Evolutionary conservation across 345 rosid species (phyloP).

Genomic region (Euphorbia peplus): DNA sequence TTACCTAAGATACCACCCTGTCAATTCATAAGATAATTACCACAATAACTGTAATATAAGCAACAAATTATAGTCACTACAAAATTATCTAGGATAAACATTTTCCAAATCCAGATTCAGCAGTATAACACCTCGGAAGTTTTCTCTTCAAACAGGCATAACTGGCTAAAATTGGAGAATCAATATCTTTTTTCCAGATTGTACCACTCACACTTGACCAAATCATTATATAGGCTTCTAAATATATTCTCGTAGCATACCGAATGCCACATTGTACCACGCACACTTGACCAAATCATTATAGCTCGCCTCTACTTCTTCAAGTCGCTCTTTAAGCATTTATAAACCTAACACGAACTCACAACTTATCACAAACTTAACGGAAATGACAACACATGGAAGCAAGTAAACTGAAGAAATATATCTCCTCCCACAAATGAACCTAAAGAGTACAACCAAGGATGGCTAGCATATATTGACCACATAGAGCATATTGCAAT

Average conservation of each 20-base stretch:
- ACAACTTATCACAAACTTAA: background rate
- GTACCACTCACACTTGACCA: too few species aligned
- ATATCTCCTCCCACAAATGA: background rate
- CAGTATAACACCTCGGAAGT: background rate
- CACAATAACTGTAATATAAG: background rate
- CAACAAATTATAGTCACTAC: background rate
- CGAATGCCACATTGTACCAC: background rate
- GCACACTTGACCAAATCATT: background rate
- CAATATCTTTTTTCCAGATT: background rate
- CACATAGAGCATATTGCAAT: background rate
- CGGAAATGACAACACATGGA: background rate
- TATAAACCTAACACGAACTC: background rate
- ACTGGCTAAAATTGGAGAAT: background rate
- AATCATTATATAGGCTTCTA: too few species aligned
- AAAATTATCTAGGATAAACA: background rate
- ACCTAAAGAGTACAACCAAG: background rate
- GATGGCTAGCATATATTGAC: background rate
- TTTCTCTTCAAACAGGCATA: background rate
- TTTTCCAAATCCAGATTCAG: background rate
- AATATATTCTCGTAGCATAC: background rate
- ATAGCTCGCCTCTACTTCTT: background rate
- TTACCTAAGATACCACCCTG: background rate
- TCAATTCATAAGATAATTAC: background rate
- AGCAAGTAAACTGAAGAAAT: background rate
- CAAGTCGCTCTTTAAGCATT: background rate